Evolutionary conservation across 2,329 filamentous ascomycete species (phyloP).

Genomic region (Didymella glomerata): DNA sequence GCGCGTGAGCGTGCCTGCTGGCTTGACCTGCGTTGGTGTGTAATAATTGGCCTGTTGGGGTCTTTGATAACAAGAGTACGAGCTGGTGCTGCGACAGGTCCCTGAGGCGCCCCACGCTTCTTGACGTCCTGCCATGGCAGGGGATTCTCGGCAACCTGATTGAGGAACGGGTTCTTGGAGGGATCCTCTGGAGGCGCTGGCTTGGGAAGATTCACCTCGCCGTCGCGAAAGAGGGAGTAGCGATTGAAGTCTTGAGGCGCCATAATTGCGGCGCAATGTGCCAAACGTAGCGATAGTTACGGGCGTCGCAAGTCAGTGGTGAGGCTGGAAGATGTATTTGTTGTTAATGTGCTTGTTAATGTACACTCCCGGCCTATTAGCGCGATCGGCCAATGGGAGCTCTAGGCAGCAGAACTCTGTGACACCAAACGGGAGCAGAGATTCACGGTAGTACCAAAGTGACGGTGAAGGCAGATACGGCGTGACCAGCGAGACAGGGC

Average conservation of each 20-base stretch:
- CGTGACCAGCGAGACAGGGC: background rate
- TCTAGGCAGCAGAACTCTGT: conserved; percentile 16
- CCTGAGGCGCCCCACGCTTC: conserved; percentile 24
- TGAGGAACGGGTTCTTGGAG: conserved; percentile 31
- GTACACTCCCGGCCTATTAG: background rate
- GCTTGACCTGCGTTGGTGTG: background rate
- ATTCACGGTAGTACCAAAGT: conserved; percentile 15
- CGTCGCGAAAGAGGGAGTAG: conserved; percentile 35
- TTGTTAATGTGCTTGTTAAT: conserved; percentile 8
- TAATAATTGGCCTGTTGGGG: background rate
- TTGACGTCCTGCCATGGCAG: conserved; percentile 42
- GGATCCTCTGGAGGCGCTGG: conserved; percentile 11
- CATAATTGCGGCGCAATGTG: conserved; percentile 21
- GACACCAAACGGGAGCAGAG: conserved; percentile 15
- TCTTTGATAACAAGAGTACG: conserved; percentile 27
- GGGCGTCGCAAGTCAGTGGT: background rate
- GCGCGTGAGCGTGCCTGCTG: conserved; percentile 14
- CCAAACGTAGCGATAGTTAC: background rate
- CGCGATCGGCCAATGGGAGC: conserved; percentile 1
- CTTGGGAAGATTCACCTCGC: conserved; percentile 20
- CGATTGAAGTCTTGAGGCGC: conserved; percentile 30
- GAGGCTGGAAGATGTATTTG: background rate
- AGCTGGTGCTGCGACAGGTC: conserved; percentile 3
- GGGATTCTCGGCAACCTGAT: conserved; percentile 35
- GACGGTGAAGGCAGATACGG: conserved; percentile 12